A percentile compares a stretch with the other conserved stretches of the same genome.
These are phyloP conservation scores for Geotrichum reessii DNA, from an alignment of 1,139 yeast genomes.

Conservation along the genomic window DNA sequence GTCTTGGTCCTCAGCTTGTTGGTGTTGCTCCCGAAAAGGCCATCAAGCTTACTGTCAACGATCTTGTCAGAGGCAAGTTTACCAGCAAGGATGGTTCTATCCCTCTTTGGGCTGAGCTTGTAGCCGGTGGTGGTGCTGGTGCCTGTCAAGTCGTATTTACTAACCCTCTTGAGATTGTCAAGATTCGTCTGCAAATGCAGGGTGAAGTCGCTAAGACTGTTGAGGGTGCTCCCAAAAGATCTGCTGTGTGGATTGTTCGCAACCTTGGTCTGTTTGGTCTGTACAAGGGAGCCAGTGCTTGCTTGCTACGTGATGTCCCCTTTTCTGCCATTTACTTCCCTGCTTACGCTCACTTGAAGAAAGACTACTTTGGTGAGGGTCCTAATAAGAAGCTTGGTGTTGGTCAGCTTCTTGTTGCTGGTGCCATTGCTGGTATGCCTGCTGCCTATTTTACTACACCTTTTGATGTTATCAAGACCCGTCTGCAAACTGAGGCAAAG, in stretches of 20 bases:
- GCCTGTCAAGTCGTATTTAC: conserved; percentile 95
- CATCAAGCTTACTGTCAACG: conserved; percentile 90
- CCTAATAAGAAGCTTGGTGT: conserved; percentile 63
- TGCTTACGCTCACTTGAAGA: conserved; percentile 87
- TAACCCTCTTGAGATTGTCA: conserved; percentile 92
- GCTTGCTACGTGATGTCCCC: conserved; percentile 92
- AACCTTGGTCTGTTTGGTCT: conserved; percentile 79
- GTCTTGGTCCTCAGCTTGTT: conserved; percentile 86
- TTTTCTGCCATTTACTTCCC: conserved; percentile 97
- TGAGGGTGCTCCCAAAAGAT: conserved; percentile 39
- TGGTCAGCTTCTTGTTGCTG: conserved; percentile 78
- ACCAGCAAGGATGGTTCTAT: conserved; percentile 50
- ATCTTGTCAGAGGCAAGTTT: conserved; percentile 71
- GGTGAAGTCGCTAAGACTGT: conserved; percentile 58
- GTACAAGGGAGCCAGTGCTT: conserved; percentile 88
- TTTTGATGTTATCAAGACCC: conserved; percentile 92
- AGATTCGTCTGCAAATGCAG: conserved; percentile 90
- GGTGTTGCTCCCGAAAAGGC: conserved; percentile 99
- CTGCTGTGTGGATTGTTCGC: conserved; percentile 69
- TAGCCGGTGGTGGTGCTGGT: conserved; percentile 93
- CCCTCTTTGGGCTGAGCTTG: conserved; percentile 64
- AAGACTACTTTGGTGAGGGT: conserved; percentile 74
- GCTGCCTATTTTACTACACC: conserved; percentile 96
- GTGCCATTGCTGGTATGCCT: conserved; percentile 97
- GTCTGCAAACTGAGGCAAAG: conserved; percentile 81